phyloP scores from a whole-genome alignment of 2,329 filamentous ascomycete species.

The Fusarium tanahbumbuense region DNA sequence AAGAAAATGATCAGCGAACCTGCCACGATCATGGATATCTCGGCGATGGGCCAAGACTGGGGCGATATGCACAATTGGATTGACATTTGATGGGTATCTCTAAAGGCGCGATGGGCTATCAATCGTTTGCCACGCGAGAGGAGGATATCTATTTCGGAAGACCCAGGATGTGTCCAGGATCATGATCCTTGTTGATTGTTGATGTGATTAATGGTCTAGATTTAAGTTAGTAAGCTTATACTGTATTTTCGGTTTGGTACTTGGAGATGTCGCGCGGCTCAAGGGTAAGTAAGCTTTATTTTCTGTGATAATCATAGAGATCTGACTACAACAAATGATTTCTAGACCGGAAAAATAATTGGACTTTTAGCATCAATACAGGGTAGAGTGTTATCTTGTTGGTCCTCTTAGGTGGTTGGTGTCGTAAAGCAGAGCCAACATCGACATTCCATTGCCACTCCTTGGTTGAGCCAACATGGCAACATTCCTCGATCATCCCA shows the following conservation, averaged over 20 bases:
- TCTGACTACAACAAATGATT: too few relatives aligned
- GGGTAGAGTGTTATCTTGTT: too few relatives aligned
- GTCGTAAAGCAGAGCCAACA: too few relatives aligned
- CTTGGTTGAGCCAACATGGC: not conserved
- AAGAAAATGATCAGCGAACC: not conserved
- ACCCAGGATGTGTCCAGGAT: not conserved
- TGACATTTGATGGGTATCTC: not conserved
- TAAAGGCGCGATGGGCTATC: not conserved
- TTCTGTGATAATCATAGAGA: too few relatives aligned
- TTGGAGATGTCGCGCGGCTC: not conserved
- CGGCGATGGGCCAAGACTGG: slow-evolving; percentile 10
- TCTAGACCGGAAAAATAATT: too few relatives aligned
- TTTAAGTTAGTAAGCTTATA: not conserved
- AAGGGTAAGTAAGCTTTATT: not conserved
- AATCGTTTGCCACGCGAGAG: slow-evolving; percentile 10
- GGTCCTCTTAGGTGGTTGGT: too few relatives aligned
- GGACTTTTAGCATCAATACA: too few relatives aligned
- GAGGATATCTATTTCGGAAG: not conserved
- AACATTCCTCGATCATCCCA: not conserved
- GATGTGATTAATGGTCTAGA: not conserved
- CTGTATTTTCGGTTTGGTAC: not conserved
- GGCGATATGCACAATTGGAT: not conserved
- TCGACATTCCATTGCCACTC: not conserved
- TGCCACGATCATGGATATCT: slow-evolving; percentile 4
- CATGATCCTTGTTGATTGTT: not conserved